Evolutionary conservation across 176 grass and related monocot genomes (phyloP).

Genomic region (Aegilops longissima): DNA sequence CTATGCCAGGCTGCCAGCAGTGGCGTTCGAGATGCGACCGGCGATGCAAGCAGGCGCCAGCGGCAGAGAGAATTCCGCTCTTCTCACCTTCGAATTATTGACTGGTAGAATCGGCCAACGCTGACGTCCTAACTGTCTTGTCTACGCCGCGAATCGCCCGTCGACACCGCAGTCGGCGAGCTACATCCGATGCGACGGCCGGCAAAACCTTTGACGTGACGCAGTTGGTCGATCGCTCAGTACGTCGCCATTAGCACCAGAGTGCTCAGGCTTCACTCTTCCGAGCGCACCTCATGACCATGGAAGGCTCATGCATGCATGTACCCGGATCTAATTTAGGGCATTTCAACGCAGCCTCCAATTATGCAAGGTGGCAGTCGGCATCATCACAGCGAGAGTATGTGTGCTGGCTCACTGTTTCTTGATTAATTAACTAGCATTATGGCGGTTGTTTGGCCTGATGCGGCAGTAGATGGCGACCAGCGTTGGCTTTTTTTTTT

Average conservation of each 20-base stretch:
- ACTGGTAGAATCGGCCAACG: not conserved
- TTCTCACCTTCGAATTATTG: not conserved
- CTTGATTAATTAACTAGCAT: not conserved
- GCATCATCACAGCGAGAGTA: not conserved
- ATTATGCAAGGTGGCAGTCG: not conserved
- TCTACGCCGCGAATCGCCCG: conserved; percentile 1
- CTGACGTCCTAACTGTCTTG: not conserved
- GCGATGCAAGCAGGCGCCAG: not conserved
- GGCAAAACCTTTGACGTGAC: not conserved
- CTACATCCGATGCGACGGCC: not conserved
- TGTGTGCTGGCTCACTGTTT: not conserved
- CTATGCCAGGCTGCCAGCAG: conserved; percentile 7
- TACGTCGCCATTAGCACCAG: not conserved
- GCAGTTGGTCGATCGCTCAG: not conserved
- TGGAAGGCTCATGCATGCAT: not conserved
- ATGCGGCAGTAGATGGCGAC: not conserved
- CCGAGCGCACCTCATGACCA: not conserved
- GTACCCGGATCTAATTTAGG: not conserved
- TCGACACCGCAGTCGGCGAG: not conserved
- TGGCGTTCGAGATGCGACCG: conserved; percentile 20
- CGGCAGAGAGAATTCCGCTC: not conserved
- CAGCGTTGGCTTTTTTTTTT: not conserved
- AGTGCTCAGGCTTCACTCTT: not conserved
- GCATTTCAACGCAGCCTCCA: not conserved
- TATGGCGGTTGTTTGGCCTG: not conserved